Conservation (phyloP, 2,329 filamentous ascomycete species). For the Pyrenochaeta sp. region DNA sequence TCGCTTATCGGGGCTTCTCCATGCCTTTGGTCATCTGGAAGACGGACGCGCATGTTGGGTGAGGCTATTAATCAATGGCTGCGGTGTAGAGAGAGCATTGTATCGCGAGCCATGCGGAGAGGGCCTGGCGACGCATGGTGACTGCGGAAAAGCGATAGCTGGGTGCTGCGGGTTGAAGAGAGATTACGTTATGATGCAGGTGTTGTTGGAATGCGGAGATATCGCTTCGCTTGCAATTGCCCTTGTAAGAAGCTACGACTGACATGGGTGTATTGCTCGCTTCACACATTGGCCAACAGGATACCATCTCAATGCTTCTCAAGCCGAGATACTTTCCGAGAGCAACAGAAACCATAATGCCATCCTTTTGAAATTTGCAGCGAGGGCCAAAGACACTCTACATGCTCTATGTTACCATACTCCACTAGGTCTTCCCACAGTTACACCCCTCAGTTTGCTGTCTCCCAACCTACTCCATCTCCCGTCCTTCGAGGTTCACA, state of each 20-base stretch:
- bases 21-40: neutral
- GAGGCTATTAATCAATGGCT: neutral
- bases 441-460: neutral
- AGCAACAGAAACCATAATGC: too few relatives aligned
- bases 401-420: too few relatives aligned
- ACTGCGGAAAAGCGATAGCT: neutral
- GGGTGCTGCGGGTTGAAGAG: neutral
- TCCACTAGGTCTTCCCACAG: too few relatives aligned
- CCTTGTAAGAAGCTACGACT: neutral
- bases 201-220: neutral
- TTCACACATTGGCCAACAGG: neutral
- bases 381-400: too few relatives aligned
- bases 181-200: slow-evolving; percentile 5
- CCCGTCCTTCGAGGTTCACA: neutral
- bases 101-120: neutral
- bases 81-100: neutral
- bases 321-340: too few relatives aligned
- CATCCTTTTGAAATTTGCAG: too few relatives aligned
- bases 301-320: too few relatives aligned
- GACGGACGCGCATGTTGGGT: slow-evolving; percentile 2
- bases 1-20: neutral
- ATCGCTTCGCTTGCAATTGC: neutral
- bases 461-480: neutral
- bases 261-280: neutral
- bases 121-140: neutral